Evolutionary conservation across 1,284 basidiomycete species (phyloP).

Genomic region (Cutaneotrichosporon daszewskae): DNA sequence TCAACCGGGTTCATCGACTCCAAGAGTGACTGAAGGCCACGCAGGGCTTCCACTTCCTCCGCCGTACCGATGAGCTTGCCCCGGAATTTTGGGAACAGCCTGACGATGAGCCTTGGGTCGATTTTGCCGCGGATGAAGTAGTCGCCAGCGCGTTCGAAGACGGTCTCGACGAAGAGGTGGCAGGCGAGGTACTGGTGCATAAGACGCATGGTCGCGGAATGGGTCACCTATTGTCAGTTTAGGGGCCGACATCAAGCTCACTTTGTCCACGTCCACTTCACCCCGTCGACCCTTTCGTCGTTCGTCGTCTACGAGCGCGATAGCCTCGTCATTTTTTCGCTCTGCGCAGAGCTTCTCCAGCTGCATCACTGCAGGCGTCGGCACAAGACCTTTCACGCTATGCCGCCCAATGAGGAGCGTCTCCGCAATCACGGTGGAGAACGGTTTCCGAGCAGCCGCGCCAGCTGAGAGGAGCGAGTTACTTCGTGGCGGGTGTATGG

Average conservation of each 20-base stretch:
- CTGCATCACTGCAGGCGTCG: conserved; percentile 37
- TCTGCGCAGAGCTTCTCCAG: conserved; percentile 43
- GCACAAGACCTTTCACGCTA: conserved; percentile 42
- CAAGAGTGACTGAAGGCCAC: conserved; percentile 39
- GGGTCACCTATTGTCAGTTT: conserved; percentile 26
- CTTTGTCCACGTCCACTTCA: conserved; percentile 41
- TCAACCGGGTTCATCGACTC: conserved; percentile 36
- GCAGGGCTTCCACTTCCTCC: conserved; percentile 43
- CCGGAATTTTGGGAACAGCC: conserved; percentile 43
- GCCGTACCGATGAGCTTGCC: conserved; percentile 39
- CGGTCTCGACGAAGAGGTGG: conserved; percentile 39
- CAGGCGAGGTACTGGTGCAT: conserved; percentile 47
- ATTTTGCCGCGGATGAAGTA: conserved; percentile 42
- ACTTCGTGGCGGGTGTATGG: conserved; percentile 14
- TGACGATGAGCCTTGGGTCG: conserved; percentile 45
- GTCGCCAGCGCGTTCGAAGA: conserved; percentile 47
- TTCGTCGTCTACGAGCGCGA: conserved; percentile 42
- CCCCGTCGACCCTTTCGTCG: conserved; percentile 37
- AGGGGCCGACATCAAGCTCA: conserved; percentile 8
- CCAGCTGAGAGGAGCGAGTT: conserved; percentile 20
- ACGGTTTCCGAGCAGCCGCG: conserved; percentile 14
- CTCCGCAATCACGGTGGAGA: conserved; percentile 39
- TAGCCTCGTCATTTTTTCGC: conserved; percentile 44
- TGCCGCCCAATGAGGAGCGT: conserved; percentile 46
- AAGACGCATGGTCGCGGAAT: conserved; percentile 41